phyloP scores from a whole-genome alignment of 2,329 filamentous ascomycete genomes.

The Penicillium sp. region DNA sequence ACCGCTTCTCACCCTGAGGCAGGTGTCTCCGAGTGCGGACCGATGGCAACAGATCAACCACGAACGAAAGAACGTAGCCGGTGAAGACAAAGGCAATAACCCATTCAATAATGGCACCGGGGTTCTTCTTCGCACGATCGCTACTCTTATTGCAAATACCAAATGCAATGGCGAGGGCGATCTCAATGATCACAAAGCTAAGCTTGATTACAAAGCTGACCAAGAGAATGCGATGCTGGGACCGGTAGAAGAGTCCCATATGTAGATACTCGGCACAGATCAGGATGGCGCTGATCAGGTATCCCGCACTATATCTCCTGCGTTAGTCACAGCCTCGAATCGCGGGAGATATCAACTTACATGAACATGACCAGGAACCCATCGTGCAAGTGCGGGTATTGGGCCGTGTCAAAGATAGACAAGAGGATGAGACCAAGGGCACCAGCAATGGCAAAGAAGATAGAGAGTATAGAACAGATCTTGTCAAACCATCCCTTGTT shows the following conservation, averaged over 20 bases:
- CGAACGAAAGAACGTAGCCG: constrained; percentile 83
- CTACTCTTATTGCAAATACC: constrained; percentile 52
- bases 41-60: constrained; percentile 82
- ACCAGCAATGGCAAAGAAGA: constrained; percentile 69
- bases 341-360: constrained; percentile 25
- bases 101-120: constrained; percentile 78
- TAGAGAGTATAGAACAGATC: constrained; percentile 38
- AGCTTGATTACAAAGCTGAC: constrained; percentile 87
- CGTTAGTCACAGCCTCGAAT: background rate
- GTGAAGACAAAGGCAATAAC: constrained; percentile 80
- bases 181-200: constrained; percentile 76
- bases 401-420: constrained; percentile 80
- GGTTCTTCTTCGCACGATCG: constrained; percentile 56
- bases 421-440: constrained; percentile 79
- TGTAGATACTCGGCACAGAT: constrained; percentile 89
- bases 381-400: constrained; percentile 68
- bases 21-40: constrained; percentile 58
- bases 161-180: constrained; percentile 69
- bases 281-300: constrained; percentile 81
- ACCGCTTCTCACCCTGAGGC: constrained; percentile 43
- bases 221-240: constrained; percentile 69
- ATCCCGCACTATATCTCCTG: constrained; percentile 57
- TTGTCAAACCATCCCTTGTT: constrained; percentile 58
- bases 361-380: constrained; percentile 82
- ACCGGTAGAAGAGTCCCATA: constrained; percentile 74